These are phyloP conservation scores for Cytospora chrysosperma DNA, from an alignment of 2,329 filamentous ascomycete genomes.

Conservation along the genomic window DNA sequence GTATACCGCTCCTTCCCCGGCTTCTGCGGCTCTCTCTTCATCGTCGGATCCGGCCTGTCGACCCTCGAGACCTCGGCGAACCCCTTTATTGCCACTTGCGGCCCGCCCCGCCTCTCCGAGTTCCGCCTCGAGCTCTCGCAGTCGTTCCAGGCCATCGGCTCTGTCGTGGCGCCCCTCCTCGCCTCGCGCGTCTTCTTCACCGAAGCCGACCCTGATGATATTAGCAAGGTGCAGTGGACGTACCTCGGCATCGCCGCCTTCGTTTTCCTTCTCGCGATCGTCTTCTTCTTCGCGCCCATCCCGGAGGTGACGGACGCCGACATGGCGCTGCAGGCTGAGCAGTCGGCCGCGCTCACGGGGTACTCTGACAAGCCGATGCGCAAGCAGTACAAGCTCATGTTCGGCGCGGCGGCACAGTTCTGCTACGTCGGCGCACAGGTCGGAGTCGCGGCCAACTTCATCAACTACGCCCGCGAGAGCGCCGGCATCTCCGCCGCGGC, in stretches of 20 bases:
- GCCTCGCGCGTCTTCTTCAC: conserved; percentile 71
- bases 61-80: conserved; percentile 75
- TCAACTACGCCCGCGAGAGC: conserved; percentile 65
- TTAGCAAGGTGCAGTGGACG: conserved; percentile 70
- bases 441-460: conserved; percentile 64
- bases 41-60: conserved; percentile 68
- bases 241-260: conserved; percentile 71
- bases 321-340: conserved; percentile 58
- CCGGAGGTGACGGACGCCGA: conserved; percentile 70
- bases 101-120: conserved; percentile 66
- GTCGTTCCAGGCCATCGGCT: conserved; percentile 71
- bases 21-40: conserved; percentile 68
- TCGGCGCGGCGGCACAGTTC: conserved; percentile 72
- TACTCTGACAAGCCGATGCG: conserved; percentile 60
- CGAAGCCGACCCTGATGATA: conserved; percentile 51
- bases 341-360: conserved; percentile 44
- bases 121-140: conserved; percentile 73
- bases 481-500: conserved; percentile 48
- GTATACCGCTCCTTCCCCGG: conserved; percentile 66
- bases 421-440: conserved; percentile 73
- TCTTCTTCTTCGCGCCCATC: conserved; percentile 65
- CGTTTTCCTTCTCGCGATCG: conserved; percentile 60
- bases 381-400: conserved; percentile 72
- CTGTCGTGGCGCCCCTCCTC: conserved; percentile 67
- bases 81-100: conserved; percentile 58